Conservation (phyloP, 805 yeast genomes). For the Saturnispora quitensis region DNA sequence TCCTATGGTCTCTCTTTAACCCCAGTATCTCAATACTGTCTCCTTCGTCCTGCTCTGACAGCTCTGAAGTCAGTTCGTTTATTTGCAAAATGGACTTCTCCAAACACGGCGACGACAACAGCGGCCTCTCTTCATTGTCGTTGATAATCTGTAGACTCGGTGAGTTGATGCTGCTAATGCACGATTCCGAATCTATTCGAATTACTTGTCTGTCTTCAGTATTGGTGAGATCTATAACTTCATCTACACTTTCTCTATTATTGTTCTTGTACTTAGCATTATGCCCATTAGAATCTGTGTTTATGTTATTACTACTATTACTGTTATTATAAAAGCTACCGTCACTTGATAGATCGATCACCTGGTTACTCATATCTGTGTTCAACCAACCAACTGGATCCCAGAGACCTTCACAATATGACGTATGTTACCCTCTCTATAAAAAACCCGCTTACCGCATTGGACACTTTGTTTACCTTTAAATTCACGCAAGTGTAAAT, state of each 20-base stretch:
- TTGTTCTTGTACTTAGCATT: no score
- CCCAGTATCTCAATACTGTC: conserved; percentile 1
- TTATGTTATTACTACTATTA: background rate
- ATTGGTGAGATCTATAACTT: background rate
- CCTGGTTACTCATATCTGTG: background rate
- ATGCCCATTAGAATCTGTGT: no score
- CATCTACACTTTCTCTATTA: background rate
- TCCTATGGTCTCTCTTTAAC: background rate
- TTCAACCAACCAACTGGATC: no score
- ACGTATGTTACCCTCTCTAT: background rate
- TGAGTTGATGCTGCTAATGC: background rate
- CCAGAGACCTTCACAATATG: background rate
- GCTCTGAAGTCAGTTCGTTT: background rate
- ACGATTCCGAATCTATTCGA: background rate
- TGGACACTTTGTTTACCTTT: background rate
- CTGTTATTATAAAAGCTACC: background rate
- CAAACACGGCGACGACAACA: background rate
- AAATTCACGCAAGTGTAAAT: background rate
- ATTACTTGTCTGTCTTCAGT: background rate
- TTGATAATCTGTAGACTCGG: background rate
- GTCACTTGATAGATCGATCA: background rate
- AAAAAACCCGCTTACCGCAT: background rate
- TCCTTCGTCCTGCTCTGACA: background rate
- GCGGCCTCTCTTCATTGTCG: background rate
- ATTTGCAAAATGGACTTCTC: background rate